Conservation (phyloP, 345 rosid species). For the Melaleuca quinquenervia region DNA sequence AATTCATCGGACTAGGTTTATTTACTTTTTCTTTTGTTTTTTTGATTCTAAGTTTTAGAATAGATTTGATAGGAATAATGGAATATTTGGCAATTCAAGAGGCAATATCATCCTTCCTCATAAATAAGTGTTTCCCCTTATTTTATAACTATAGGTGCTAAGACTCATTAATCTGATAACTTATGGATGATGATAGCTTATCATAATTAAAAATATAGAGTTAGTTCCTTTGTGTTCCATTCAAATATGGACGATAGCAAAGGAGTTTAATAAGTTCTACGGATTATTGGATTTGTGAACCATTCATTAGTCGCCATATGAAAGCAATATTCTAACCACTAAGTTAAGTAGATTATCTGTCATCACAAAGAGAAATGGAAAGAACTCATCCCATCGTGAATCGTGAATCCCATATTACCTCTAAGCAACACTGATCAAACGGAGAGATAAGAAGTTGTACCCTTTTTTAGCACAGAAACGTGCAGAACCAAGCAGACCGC, state of each 20-base stretch:
- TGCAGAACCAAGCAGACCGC: too few relatives aligned
- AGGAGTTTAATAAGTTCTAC: not conserved
- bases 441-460: too few relatives aligned
- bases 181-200: not conserved
- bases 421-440: not conserved
- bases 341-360: not conserved
- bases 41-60: not conserved
- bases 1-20: not conserved
- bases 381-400: not conserved
- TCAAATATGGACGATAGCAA: not conserved
- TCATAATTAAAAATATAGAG: not conserved
- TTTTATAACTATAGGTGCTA: not conserved
- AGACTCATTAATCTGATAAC: not conserved
- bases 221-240: not conserved
- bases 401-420: not conserved
- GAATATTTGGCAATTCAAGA: not conserved
- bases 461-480: too few relatives aligned
- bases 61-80: not conserved
- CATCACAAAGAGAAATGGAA: not conserved
- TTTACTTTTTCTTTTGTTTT: not conserved
- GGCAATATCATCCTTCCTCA: not conserved
- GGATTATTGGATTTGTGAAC: not conserved
- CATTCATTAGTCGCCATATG: not conserved
- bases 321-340: not conserved
- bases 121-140: not conserved